Base-by-base conservation (phyloP, 441 rosid genomes). In the Viola pubescens region DNA sequence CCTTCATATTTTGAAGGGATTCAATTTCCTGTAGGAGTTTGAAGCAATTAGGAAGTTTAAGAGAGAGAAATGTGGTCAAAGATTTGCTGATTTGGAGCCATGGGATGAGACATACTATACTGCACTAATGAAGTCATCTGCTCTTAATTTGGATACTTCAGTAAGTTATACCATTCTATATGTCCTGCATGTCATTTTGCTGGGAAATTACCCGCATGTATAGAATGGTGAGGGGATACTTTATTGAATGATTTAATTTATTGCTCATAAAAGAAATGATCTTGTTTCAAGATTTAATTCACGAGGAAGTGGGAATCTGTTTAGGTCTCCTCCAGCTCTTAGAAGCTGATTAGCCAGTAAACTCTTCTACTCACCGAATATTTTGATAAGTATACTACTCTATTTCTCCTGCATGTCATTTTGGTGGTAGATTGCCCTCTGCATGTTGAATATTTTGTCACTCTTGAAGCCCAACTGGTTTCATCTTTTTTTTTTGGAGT, bases 81-180 rank as follows among this genome's bases (percentile, higher is more conserved):
- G 62, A 63, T 64, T 58, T 60, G 68, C 70, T 65, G 95, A 83
- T 71, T 67, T 94, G 65, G 92, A 90, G 75, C 97, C 96, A 52
- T 94, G 97, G 97, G 97, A 94, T 75, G 97, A 94, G 73, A 70
- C 95, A 38, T 83, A 88, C 75, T 90, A 86, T 69, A 80, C 96
- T 44, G 79, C 86, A 54, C 73, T 77, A 77, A 88, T 94, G 92
- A 94, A 83, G 72, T 82, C 95, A 48, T 82, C 91, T 16, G 70
- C 70, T 64, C 81, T 79, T 71, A 75, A 83, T 73, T 72, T 90
- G n/a, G n/a, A n/a, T n/a, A n/a, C n/a, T 16, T 70, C 77, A 11
- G 99, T 94, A 83, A 72, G 95, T 80, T 62, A n/a, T 69, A 34
- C n/a, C 11, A 16, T 56, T 66, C 42, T 67, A 43, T 61, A 42